Evolutionary conservation across 2,329 filamentous ascomycete genomes (phyloP).

Genomic region (Pseudogymnoascus sp.): DNA sequence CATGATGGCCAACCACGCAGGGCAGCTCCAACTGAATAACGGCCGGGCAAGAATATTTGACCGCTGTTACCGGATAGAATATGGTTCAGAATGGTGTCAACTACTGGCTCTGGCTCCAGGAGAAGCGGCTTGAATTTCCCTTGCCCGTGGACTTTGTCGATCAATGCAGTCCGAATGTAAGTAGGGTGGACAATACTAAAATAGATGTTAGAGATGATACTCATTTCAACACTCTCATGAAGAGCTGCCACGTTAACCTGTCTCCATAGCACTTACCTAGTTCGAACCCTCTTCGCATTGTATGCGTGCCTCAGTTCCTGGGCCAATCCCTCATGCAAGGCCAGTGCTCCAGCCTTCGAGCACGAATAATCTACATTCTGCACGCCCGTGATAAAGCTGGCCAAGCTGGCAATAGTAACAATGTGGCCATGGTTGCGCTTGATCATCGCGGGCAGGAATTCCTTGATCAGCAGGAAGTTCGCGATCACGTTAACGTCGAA

Average conservation of each 20-base stretch:
- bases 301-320: conserved; percentile 51
- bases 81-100: conserved; percentile 7
- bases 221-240: not conserved
- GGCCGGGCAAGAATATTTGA: conserved; percentile 10
- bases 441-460: conserved; percentile 62
- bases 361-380: conserved; percentile 53
- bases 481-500: conserved; percentile 64
- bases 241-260: not conserved
- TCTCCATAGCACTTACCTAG: not conserved
- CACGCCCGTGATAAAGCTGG: conserved; percentile 17
- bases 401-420: conserved; percentile 54
- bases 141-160: not conserved
- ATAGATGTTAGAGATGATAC: not conserved
- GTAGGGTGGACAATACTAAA: conserved; percentile 10
- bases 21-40: not conserved
- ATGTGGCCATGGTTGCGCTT: conserved; percentile 60
- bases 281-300: conserved; percentile 52
- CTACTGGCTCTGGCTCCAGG: conserved; percentile 12
- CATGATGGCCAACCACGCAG: not conserved
- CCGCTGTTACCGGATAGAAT: conserved; percentile 10
- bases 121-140: conserved; percentile 8
- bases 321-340: conserved; percentile 59
- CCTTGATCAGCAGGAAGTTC: conserved; percentile 55
- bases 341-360: conserved; percentile 57
- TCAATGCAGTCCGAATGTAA: conserved; percentile 12